Evolutionary conservation across 1,139 yeast genomes (phyloP).

Genomic region (Yamadazyma triangularis): DNA sequence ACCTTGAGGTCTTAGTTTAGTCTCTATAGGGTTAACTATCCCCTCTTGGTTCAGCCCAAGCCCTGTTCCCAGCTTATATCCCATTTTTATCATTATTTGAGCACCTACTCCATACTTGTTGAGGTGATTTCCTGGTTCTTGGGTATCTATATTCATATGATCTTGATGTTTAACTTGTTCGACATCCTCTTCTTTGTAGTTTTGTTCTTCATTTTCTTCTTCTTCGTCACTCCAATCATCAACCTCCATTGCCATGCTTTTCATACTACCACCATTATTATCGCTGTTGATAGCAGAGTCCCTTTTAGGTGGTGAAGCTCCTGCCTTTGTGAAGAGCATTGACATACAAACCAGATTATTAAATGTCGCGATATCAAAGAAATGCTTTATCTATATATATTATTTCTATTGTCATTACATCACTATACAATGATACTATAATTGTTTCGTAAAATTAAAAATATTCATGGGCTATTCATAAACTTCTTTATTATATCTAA

Average conservation of each 20-base stretch:
- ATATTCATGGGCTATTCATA: conserved; percentile 2
- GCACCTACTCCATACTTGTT: conserved; percentile 81
- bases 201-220: not conserved
- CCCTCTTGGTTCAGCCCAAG: conserved; percentile 72
- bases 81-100: conserved; percentile 74
- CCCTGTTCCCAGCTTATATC: conserved; percentile 79
- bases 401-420: no score
- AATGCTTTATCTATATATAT: no score
- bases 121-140: conserved; percentile 1
- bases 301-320: not conserved
- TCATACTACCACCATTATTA: conserved; percentile 1
- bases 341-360: no score
- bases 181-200: no score
- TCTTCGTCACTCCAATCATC: conserved; percentile 2
- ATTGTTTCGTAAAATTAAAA: no score
- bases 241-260: not conserved
- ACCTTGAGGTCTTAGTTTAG: conserved; percentile 60
- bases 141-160: not conserved
- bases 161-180: not conserved
- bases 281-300: not conserved
- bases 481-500: conserved; percentile 17
- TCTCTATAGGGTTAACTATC: conserved; percentile 72
- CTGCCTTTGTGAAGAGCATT: conserved; percentile 2
- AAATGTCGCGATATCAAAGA: no score
- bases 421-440: no score